Conservation (phyloP, 768 basidiomycete species). For the Termitomyces sp. region DNA sequence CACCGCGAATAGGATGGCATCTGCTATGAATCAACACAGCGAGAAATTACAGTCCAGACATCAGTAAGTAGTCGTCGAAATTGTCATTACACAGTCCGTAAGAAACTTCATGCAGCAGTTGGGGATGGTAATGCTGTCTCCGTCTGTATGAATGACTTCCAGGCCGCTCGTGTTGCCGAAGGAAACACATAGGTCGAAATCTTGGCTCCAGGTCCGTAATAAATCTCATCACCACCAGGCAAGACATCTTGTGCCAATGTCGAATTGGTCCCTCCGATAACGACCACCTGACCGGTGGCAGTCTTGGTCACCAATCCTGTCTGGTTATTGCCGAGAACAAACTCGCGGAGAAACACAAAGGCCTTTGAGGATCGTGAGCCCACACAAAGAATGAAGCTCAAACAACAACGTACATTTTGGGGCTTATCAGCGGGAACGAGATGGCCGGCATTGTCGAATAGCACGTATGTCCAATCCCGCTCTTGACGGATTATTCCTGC, state of each 20-base stretch:
- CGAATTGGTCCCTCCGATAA: slow-evolving; percentile 50
- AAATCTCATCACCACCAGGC: slow-evolving; percentile 56
- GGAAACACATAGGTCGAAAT: slow-evolving; percentile 56
- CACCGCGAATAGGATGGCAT: not conserved
- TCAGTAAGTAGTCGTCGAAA: not conserved
- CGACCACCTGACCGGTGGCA: slow-evolving; percentile 26
- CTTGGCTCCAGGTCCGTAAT: slow-evolving; percentile 49
- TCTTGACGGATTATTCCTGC: slow-evolving; percentile 77
- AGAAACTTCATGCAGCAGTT: not conserved
- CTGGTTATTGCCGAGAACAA: slow-evolving; percentile 60
- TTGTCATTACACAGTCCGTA: not conserved
- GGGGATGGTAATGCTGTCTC: slow-evolving; percentile 28
- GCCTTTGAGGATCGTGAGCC: slow-evolving; percentile 39
- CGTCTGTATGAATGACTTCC: slow-evolving; percentile 49
- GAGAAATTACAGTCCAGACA: slow-evolving; percentile 44
- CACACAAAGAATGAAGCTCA: not conserved
- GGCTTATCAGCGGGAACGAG: slow-evolving; percentile 37
- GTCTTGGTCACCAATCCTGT: slow-evolving; percentile 52
- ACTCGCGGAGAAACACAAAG: slow-evolving; percentile 61
- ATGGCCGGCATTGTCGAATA: slow-evolving; percentile 43
- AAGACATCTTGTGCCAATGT: slow-evolving; percentile 45
- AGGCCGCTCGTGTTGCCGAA: slow-evolving; percentile 52
- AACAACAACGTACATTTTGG: slow-evolving; percentile 30
- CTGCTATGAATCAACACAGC: slow-evolving; percentile 1
- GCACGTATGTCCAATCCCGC: slow-evolving; percentile 59